phyloP scores from a whole-genome alignment of 129 eudicot species.

The Cynara cardunculus region DNA sequence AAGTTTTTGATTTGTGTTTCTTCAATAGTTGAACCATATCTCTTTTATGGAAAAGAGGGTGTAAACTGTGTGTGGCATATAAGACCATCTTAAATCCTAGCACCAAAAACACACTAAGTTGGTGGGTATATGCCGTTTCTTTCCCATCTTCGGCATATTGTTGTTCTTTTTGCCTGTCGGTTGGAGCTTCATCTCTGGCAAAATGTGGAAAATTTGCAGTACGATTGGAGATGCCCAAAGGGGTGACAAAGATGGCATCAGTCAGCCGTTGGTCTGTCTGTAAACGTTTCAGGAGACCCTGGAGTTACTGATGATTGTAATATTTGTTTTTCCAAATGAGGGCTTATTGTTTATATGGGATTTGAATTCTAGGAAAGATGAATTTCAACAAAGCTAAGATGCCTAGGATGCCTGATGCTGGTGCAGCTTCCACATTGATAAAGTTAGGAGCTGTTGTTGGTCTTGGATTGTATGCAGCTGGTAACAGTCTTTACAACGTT shows the following conservation, averaged over 20 bases:
- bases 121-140: background rate
- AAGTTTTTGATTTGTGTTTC: background rate
- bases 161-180: background rate
- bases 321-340: background rate
- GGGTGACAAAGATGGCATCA: too few relatives aligned
- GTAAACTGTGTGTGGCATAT: background rate
- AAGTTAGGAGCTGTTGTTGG: constrained; percentile 54
- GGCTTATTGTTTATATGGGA: background rate
- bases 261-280: background rate
- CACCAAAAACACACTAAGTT: background rate
- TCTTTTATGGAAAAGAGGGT: background rate
- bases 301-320: background rate
- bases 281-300: background rate
- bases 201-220: background rate
- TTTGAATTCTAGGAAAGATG: constrained; percentile 32
- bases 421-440: constrained; percentile 55
- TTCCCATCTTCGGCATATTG: background rate
- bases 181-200: background rate
- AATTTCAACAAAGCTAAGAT: constrained; percentile 49
- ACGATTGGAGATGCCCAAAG: too few relatives aligned
- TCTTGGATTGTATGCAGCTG: constrained; percentile 53
- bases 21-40: background rate
- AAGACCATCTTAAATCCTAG: background rate
- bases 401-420: constrained; percentile 53
- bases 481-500: constrained; percentile 61